A percentile compares a stretch with the other conserved stretches of the same genome.
Evolutionary conservation across 1,139 yeast species (phyloP).

Genomic region (Yamadazyma oceani): DNA sequence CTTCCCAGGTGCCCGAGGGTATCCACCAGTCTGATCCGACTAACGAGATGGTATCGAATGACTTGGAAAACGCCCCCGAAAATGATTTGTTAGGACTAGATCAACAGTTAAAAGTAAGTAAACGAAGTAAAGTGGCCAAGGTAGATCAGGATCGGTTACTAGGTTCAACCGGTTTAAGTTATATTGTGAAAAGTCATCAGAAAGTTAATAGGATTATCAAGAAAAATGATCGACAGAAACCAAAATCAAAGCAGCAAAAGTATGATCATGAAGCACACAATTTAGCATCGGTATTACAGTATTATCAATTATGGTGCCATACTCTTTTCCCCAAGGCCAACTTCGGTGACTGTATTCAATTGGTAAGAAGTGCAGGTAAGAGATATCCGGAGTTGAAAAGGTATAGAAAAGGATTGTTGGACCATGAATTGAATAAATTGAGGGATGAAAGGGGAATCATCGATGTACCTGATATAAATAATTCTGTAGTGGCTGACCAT

Average conservation of each 20-base stretch:
- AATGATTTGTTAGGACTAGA: conserved; percentile 43
- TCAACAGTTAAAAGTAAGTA: conserved; percentile 36
- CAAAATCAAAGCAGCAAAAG: conserved; percentile 20
- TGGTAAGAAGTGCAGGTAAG: conserved; percentile 34
- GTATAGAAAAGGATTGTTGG: conserved; percentile 39
- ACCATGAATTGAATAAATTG: conserved; percentile 34
- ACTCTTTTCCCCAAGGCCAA: conserved; percentile 75
- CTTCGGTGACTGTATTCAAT: conserved; percentile 57
- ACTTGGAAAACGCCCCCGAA: conserved; percentile 8
- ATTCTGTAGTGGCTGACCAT: not conserved
- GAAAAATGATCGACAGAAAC: conserved; percentile 26
- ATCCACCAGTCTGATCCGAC: not conserved
- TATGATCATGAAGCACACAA: conserved; percentile 44
- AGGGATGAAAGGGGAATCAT: conserved; percentile 35
- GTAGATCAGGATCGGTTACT: conserved; percentile 52
- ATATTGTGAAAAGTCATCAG: conserved; percentile 40
- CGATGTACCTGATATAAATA: conserved; percentile 13
- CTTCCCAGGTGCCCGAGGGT: too few species aligned
- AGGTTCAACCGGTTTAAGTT: conserved; percentile 48
- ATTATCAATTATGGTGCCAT: conserved; percentile 87
- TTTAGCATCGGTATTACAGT: conserved; percentile 50
- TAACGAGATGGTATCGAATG: not conserved
- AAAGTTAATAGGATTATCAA: conserved; percentile 30
- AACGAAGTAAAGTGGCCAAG: conserved; percentile 36
- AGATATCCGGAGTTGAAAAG: conserved; percentile 33